Conservation (phyloP, 2,329 filamentous ascomycete genomes). For the Xylaria hypoxylon region DNA sequence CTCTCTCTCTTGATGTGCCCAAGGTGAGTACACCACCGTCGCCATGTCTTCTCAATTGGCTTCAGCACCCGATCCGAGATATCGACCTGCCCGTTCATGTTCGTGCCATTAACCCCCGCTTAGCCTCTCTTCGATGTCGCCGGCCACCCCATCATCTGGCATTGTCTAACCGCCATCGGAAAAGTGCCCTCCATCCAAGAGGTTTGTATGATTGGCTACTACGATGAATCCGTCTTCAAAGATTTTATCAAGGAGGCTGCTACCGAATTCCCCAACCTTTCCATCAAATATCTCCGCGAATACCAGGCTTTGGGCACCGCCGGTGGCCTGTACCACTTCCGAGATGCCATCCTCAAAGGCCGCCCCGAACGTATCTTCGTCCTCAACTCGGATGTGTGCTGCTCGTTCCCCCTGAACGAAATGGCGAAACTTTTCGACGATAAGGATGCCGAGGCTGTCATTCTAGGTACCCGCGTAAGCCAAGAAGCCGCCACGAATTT, state of each 20-base stretch:
- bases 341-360: constrained; percentile 97
- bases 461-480: constrained; percentile 89
- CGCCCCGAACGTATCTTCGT: constrained; percentile 96
- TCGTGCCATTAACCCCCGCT: constrained; percentile 11
- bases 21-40: constrained; percentile 70
- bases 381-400: constrained; percentile 98
- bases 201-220: constrained; percentile 98
- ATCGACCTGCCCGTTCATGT: neutral
- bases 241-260: constrained; percentile 96
- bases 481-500: constrained; percentile 96
- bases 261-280: constrained; percentile 85
- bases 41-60: constrained; percentile 7
- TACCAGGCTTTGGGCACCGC: constrained; percentile 97
- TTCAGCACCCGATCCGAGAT: neutral
- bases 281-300: constrained; percentile 95
- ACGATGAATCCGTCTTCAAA: constrained; percentile 95
- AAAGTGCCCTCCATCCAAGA: constrained; percentile 93
- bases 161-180: constrained; percentile 91
- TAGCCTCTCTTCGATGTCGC: constrained; percentile 98
- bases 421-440: constrained; percentile 96
- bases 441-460: constrained; percentile 95
- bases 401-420: constrained; percentile 93
- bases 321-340: constrained; percentile 98
- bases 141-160: constrained; percentile 97
- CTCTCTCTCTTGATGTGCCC: constrained; percentile 92